Evolutionary conservation across 352 stramenopile genomes (phyloP).

Genomic region (Pythium phragmiticola): DNA sequence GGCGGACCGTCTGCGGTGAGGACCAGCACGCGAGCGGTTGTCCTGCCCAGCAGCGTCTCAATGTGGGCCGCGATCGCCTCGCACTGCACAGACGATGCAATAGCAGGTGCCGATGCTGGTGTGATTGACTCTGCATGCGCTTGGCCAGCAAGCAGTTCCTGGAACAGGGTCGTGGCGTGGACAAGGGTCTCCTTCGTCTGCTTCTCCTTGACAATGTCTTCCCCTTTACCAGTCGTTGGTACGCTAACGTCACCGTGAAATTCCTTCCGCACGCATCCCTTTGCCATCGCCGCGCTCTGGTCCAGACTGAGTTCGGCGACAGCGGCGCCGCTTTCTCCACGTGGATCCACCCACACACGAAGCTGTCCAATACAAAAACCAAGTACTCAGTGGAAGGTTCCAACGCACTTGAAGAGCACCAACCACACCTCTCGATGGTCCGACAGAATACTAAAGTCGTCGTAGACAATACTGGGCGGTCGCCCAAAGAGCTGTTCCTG

Average conservation of each 20-base stretch:
- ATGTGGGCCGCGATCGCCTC: not conserved
- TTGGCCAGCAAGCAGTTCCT: not conserved
- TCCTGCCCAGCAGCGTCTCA: not conserved
- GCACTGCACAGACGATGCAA: not conserved
- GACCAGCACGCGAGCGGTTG: not conserved
- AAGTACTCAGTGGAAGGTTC: too few species aligned
- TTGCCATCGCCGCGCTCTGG: constrained; percentile 33
- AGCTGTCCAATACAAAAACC: not conserved
- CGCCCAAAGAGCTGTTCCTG: constrained; percentile 61
- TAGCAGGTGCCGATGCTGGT: not conserved
- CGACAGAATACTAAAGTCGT: constrained; percentile 82
- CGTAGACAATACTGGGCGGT: constrained; percentile 66
- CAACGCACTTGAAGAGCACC: too few species aligned
- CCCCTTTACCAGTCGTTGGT: not conserved
- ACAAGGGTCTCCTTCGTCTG: not conserved
- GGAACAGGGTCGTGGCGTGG: not conserved
- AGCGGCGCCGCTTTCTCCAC: constrained; percentile 15
- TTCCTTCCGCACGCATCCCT: constrained; percentile 50
- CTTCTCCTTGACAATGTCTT: not conserved
- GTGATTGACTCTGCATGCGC: not conserved
- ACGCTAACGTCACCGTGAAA: constrained; percentile 23
- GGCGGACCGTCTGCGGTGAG: not conserved
- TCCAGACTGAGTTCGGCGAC: constrained; percentile 7
- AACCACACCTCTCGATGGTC: constrained; percentile 64
- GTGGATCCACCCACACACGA: constrained; percentile 38